Base-by-base conservation (phyloP, 2,329 filamentous ascomycete genomes). In the Lojkania enalia region DNA sequence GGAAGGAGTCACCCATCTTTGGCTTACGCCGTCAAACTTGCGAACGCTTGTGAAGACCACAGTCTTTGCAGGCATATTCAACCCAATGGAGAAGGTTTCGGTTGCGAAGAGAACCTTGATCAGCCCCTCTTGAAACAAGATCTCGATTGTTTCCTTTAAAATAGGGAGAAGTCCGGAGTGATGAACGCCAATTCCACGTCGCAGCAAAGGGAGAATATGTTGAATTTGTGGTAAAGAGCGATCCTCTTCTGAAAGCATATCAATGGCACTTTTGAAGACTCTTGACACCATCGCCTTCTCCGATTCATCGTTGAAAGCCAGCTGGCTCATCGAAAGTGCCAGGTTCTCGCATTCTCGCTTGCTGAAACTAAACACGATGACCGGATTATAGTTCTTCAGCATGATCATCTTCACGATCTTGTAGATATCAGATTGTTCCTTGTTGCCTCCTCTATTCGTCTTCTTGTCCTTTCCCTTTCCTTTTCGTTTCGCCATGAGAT, bases 371-470 rank as follows among this genome's bases (percentile, higher is more conserved):
- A 99, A 99, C 29, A 99, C 90, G 66, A 99, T 99, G 60, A 97
- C 94, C 0, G 94, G 94, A 63, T 99, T 96, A 73, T 94, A 95
- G 66, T 88, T 94, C 75, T 91, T 96, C 73, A 89, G 81, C 86
- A 99, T 95, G 58, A 97, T 95, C 94, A 99, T 99, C 71, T 88
- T 88, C 56, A 99, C 88, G 61, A 99, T 96, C 78, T 96, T 97
- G 76, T 90, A 90, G 50, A 99, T 96, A 71, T 99, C 94, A 1
- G 84, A 84, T 12, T 83, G 75, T 7, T 65, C 66, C 40, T 69
- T 67, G 42, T 77, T 80, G n/a, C 88, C 88, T 38, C 90, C 90
- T 72, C 95, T 96, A 71, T 92, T 90, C 3, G 84, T 84, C 72
- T 87, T 92, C 77, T 96, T 96, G 66, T 95, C 86, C 68, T 92